Evolutionary conservation across 148 eudicot species (phyloP), one percentile per base, ranked within the genome.

Genomic region (Nepenthes gracilis): DNA sequence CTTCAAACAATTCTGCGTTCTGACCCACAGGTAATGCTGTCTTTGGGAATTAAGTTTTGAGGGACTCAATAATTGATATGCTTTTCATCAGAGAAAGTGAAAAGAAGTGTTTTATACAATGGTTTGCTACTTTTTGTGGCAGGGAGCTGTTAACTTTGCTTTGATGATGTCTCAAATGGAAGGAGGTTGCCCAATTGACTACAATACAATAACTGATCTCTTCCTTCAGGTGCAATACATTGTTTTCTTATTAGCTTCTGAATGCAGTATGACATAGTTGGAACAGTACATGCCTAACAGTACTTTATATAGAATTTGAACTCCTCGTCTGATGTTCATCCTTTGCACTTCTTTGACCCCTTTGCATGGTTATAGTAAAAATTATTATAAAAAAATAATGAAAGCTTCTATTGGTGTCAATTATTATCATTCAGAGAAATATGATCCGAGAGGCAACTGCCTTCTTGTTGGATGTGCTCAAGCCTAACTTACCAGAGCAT

Each of bases 101-200:
- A 8, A 40, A 3, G 45, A 40, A 40, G 45, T 40, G 4, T 8
- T 8, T 8, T 40, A 40, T 40, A 40, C 8, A 40, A 40, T 8
- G 8, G 4, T 40, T 40, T 40, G 45, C 45, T 4, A 8, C 45
- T 40, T 23, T 23, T 23, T 60, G 37, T 75, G 62, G 68, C 78
- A 92, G 97, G 97, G 96, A 68, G 97, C 97, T 67, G 96, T 92
- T 61, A 92, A 88, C 71, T 92, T 92, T 77, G 88, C 97, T 61
- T 70, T 92, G 35, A 92, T 92, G 97, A 83, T 92, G 97, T 85
- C 97, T 57, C 94, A 92, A 85, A 92, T 92, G 97, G 97, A 92
- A 67, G 96, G 97, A 43, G 97, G 97, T 58, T 92, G 97, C 59
- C 97, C 97, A n/a, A 66, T 92, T 70, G 97, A 92, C 71, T 92